Evolutionary conservation across 169 alveolate species (phyloP), one percentile per base, ranked within the genome.

Genomic region (Cryptosporidium andersoni): DNA sequence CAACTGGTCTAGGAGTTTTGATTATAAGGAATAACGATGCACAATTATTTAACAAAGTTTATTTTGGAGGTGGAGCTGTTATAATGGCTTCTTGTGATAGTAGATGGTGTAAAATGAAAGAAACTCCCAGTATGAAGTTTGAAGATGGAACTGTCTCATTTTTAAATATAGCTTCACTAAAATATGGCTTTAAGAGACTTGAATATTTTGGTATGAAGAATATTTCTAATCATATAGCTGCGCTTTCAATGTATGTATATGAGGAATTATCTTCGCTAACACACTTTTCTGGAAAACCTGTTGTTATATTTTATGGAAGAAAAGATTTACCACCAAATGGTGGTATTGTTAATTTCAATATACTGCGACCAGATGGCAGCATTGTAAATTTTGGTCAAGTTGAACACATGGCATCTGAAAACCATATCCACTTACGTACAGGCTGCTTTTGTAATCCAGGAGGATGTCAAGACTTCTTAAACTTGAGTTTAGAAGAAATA

Each of bases 381-480:
- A 55, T 49, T 25, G 89, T 89, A 9, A 81, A 82, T 12, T 89
- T 63, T 51, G 45, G 64, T 34, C 81, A 80, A 67, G 90, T 90
- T 5, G 91, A 85, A 51, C 81, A 82, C 37, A 53, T 51, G 65
- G 90, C 91, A 37, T 64, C 91, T 12, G 82, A 40, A 7, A 80
- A 68, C 3, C 51, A 66, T 37, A 81, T 90, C 47, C 93, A 88
- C 64, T 63, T 88, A n/a, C 81, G 93, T 58, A 60, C 91, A 3
- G 93, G 93, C 2, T 90, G 91, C 68, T 90, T 90, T 81, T 90
- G 93, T 63, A 90, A 90, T 65, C 91, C 93, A 9, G 93, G 93
- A 6, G 93, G 82, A 34, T 85, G 91, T 58, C 91, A 90, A 85
- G 91, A 85, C 45, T 80, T 34, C 42, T 66, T 89, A 39, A 88